Evolutionary conservation across 1,139 yeast species (phyloP).

Genomic region (Diutina mesorugosa): DNA sequence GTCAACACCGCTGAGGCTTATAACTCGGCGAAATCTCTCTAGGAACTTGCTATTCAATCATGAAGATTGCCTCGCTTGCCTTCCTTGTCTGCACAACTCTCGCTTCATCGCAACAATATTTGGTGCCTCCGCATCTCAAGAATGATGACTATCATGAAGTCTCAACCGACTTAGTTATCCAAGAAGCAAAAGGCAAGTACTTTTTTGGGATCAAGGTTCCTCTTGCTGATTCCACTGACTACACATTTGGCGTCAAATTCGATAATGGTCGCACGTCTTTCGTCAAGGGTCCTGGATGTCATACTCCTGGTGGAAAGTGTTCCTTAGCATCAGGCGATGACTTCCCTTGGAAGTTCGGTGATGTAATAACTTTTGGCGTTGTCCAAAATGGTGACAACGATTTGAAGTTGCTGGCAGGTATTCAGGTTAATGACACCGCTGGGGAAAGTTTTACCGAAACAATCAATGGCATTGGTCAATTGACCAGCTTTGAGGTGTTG

Average conservation of each 20-base stretch:
- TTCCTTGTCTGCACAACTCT: neutral
- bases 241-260: neutral
- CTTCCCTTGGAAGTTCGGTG: neutral
- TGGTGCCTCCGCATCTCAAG: neutral
- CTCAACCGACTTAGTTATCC: neutral
- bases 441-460: neutral
- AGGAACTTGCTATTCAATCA: neutral
- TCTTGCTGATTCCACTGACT: neutral
- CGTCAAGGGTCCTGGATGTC: neutral
- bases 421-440: neutral
- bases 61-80: neutral
- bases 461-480: neutral
- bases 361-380: neutral
- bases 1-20: neutral
- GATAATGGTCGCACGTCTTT: neutral
- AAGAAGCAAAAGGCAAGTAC: neutral
- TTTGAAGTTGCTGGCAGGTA: neutral
- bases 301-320: neutral
- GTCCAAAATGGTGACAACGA: neutral
- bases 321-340: neutral
- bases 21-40: neutral
- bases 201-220: neutral
- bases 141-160: neutral
- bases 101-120: neutral
- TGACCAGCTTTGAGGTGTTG: neutral